Evolutionary conservation across 2,329 filamentous ascomycete species (phyloP).

Genomic region (Clarireedia paspali): DNA sequence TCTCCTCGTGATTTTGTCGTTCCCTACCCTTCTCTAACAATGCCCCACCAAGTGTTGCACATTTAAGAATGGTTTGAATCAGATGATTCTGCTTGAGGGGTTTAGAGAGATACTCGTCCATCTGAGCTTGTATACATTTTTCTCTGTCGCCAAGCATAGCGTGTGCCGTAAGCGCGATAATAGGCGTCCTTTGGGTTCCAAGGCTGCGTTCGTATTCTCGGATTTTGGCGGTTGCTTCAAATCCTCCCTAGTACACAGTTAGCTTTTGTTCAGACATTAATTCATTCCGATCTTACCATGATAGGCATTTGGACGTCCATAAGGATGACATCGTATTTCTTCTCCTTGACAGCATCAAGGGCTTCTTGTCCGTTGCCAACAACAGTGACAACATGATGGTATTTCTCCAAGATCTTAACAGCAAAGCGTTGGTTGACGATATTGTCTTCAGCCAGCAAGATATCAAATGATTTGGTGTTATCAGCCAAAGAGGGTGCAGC

Average conservation of each 20-base stretch:
- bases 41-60: conserved; percentile 81
- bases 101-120: conserved; percentile 98
- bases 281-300: conserved; percentile 56
- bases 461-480: conserved; percentile 91
- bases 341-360: conserved; percentile 83
- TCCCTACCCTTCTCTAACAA: conserved; percentile 70
- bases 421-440: conserved; percentile 93
- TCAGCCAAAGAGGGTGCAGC: conserved; percentile 87
- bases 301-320: conserved; percentile 99
- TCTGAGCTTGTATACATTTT: conserved; percentile 96
- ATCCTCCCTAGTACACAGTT: conserved; percentile 63
- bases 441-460: conserved; percentile 93
- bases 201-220: conserved; percentile 85
- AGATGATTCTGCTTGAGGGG: conserved; percentile 94
- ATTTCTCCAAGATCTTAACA: conserved; percentile 95
- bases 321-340: conserved; percentile 90
- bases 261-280: conserved; percentile 22
- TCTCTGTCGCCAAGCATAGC: conserved; percentile 98
- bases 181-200: conserved; percentile 76
- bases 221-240: conserved; percentile 95
- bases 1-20: conserved; percentile 31
- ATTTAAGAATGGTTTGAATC: conserved; percentile 96
- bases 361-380: conserved; percentile 94
- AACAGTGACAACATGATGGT: conserved; percentile 86
- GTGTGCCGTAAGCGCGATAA: conserved; percentile 94